Evolutionary conservation across 805 yeast species (phyloP), one percentile per base, ranked within the genome.

Genomic region (Yarrowia bubula): DNA sequence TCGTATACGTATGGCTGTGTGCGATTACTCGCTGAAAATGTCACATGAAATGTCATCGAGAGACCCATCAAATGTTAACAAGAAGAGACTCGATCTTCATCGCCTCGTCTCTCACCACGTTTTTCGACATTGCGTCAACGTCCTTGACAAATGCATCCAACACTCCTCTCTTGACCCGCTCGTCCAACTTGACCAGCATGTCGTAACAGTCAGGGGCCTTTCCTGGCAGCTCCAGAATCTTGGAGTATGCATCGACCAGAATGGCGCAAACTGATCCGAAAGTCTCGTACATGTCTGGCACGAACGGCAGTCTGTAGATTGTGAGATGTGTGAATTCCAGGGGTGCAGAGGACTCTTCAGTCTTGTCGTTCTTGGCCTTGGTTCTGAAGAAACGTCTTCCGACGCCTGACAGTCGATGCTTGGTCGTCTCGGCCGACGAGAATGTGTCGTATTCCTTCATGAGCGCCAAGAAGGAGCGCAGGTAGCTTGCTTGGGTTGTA

Each of bases 231-330:
- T 47, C 60, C n/a, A 60, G 66, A 22, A 71, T 66, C 44, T 68
- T 66, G 13, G 65, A 62, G 50, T 70, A 71, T 32, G 71, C 68
- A n/a, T 63, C 67, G n/a, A 66, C 58, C 14, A 71, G 64, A 14
- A 66, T 65, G 11, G 70, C 71, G 35, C 71, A 71, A 9, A 70
- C 69, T 11, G 70, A 65, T 14, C 70, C 47, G 58, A 70, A 70
- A n/a, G 73, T 70, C 61, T 70, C 72, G 48, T 70, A 67, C 37
- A 66, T 61, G 64, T 71, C 74, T n/a, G 73, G 74, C 6, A 66
- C 61, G 64, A 69, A 71, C 32, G 74, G 74, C 60, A 71, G 67
- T 48, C 68, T 72, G 39, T 61, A 64, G n/a, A 70, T 62, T 38
- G 38, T 63, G 41, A 71, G 68, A 55, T 68, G 66, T 8, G 57